Base-by-base conservation (phyloP, 345 rosid genomes). In the Lagerstroemia speciosa region DNA sequence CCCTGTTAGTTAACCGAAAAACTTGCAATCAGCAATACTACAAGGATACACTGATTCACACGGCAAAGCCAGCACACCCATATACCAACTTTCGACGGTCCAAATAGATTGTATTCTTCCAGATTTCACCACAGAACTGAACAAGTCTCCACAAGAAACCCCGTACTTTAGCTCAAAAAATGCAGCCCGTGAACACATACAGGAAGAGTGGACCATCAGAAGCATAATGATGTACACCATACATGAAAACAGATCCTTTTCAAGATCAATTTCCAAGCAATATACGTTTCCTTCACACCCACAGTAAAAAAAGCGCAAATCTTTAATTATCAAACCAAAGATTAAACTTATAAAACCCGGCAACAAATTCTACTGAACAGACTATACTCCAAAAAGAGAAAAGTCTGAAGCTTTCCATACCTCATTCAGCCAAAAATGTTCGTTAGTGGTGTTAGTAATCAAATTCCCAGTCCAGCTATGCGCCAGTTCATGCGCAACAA, bases 381-480 rank as follows among this genome's bases (percentile, higher is more conserved):
- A 57, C 16, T 8, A 57, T 26, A 57, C 62, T 26, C 33, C 17
- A 27, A 27, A 3, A 29, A 57, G 14, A 15, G 38, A 11, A 22
- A 0, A 27, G 19, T 12, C 34, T 20, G 7, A 5, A 58, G 0
- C 29, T 30, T 40, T 3, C n/a, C 30, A 16, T 76, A 93, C 98
- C 96, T 93, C 98, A 75, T 93, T 93, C 79, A 93, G 78, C 97
- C 98, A 91, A 67, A 93, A 93, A 74, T 93, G 98, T 46, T 93
- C 92, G 26, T 93, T 93, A 70, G 84, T 91, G 73, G 72, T 81
- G 71, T 91, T 93, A 58, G 97, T 91, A 37, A 93, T 93, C 83
- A 93, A 76, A 73, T 93, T 93, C 33, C 91, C 96, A 1, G 97
- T 93, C 96, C 98, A 91, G 72, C 94, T 93, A 73, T 91, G 97